Conservation (phyloP, 805 yeast species). For the Wickerhamiella allomyrinae region DNA sequence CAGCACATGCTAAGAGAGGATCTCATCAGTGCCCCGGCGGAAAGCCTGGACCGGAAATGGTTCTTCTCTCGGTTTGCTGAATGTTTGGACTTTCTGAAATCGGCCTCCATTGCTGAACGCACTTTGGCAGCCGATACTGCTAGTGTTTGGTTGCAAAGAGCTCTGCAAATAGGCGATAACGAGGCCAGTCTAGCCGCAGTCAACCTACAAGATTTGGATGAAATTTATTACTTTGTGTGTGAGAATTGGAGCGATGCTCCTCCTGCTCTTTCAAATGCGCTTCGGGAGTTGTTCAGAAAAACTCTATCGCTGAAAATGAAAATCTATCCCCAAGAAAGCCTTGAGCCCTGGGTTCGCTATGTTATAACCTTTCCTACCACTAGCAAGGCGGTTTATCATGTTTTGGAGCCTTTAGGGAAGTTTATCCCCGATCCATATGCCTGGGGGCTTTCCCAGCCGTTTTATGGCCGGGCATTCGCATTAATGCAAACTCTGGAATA, state of each 20-base stretch:
- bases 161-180: conserved; percentile 1
- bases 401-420: conserved; percentile 7
- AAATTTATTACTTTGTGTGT: conserved; percentile 2
- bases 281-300: conserved; percentile 5
- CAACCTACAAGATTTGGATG: not conserved
- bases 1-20: not conserved
- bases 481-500: conserved; percentile 5
- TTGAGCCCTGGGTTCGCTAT: conserved; percentile 7
- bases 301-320: not conserved
- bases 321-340: conserved; percentile 1
- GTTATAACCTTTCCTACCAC: conserved; percentile 5
- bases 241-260: conserved; percentile 9
- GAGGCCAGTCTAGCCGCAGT: not conserved
- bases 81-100: not conserved
- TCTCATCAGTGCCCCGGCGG: not conserved
- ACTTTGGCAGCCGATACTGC: conserved; percentile 1
- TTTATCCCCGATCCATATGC: conserved; percentile 4
- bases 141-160: conserved; percentile 1
- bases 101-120: not conserved
- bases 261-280: conserved; percentile 5
- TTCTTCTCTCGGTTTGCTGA: not conserved
- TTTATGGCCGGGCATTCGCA: conserved; percentile 3
- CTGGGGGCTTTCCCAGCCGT: conserved; percentile 4
- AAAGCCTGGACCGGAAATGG: not conserved
- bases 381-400: conserved; percentile 7